Base-by-base conservation (phyloP, 352 stramenopile genomes). In the Phytophthora podocarpi region DNA sequence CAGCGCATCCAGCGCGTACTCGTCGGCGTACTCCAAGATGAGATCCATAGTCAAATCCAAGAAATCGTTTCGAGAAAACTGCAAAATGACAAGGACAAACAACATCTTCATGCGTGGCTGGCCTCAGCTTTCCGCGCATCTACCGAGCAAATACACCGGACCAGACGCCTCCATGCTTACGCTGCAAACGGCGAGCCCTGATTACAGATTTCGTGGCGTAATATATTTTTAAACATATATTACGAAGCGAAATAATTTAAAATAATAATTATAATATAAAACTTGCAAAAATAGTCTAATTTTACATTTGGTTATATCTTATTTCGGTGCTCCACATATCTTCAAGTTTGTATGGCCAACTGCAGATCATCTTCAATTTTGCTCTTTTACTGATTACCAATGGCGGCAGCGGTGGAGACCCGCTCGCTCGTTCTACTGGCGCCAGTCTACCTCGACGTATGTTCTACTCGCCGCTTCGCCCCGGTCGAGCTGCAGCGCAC, bases 11-110 rank as follows among this genome's bases (percentile, higher is more conserved):
- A 90, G 60, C 23, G 69, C 12, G 43, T 76, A 74, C 23, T 76
- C 43, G 66, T 92, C 83, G 26, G 59, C 59, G 31, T 78, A 32
- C 31, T 84, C 73, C 16, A 92, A 56, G 32, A 86, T 70, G 49
- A 88, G 67, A 49, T 92, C 83, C 83, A 92, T 92, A 2, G 36
- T 41, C 20, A 13, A 56, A 9, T 58, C 3, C 30, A 50, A 55
- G 12, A 31, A 32, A 21, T 16, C 16, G 20, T 26, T 43, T 48
- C 47, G n/a, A 15, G 54, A 15, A 56, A 64, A 55, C 35, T 16
- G 18, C 12, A 32, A 45, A 62, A 20, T 64, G 47, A 24, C 31
- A 34, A 16, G n/a, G n/a, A n/a, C n/a, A n/a, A 24, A 12, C 27
- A 12, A 5, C 16, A 27, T 9, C 16, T 26, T 18, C 35, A 16